Percentiles rank a stretch among this genome's conserved stretches.
phyloP scores from a whole-genome alignment of 2,329 filamentous ascomycete species.

The Dendrostoma leiphaemia region DNA sequence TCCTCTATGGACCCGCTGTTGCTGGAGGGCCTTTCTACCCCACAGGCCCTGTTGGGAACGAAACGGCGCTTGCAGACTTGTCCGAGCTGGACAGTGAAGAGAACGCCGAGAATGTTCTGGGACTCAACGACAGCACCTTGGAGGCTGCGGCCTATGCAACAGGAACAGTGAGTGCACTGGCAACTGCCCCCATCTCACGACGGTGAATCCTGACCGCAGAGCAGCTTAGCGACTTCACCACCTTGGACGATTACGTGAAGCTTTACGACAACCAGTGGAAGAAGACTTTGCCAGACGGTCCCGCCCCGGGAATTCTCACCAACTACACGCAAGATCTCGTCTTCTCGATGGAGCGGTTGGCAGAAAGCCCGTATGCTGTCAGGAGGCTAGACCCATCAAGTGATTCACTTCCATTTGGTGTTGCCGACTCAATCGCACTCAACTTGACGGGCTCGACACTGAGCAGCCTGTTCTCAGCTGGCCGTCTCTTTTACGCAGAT shows the following conservation, averaged over 20 bases:
- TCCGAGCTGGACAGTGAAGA: conserved; percentile 9
- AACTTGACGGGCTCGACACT: conserved; percentile 32
- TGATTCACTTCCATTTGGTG: conserved; percentile 35
- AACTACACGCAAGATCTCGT: conserved; percentile 46
- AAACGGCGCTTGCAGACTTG: conserved; percentile 15
- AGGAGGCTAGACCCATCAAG: conserved; percentile 28
- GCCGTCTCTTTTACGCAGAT: conserved; percentile 43
- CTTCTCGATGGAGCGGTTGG: conserved; percentile 48
- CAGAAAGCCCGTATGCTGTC: conserved; percentile 38
- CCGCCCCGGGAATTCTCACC: conserved; percentile 33
- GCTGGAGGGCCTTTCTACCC: conserved; percentile 21
- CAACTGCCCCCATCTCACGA: too few relatives aligned
- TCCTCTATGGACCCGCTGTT: conserved; percentile 14
- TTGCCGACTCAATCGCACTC: conserved; percentile 29
- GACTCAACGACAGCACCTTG: background rate
- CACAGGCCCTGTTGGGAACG: conserved; percentile 10
- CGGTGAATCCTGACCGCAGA: background rate
- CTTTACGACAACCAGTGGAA: conserved; percentile 42
- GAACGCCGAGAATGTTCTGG: background rate
- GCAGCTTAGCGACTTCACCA: conserved; percentile 29
- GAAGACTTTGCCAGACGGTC: conserved; percentile 33
- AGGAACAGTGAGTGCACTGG: conserved; percentile 11
- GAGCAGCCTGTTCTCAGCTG: conserved; percentile 29
- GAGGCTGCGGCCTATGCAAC: background rate
- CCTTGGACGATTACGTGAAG: conserved; percentile 35